Base-by-base conservation (phyloP, 2,329 filamentous ascomycete species). In the Boeremia exigua region DNA sequence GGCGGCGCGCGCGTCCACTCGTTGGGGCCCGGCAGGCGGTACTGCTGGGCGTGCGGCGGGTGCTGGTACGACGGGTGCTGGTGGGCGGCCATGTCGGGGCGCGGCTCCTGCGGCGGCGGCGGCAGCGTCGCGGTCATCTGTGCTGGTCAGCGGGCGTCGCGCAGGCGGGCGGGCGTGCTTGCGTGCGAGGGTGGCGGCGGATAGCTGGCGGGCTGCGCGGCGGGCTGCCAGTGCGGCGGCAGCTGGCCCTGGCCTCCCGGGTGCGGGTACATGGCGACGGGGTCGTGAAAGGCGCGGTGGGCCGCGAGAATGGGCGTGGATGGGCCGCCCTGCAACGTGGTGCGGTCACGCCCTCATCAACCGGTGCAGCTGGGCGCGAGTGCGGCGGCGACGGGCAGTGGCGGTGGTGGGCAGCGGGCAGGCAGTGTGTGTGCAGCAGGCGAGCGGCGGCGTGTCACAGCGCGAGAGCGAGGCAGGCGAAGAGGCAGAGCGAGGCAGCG, bases 11-110 rank as follows among this genome's bases (percentile, higher is more conserved):
- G 72, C 62, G 65, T 79, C 80, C 76, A 80, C 75, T 78, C 75
- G 55, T 77, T 74, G 53, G 79, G 79, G 37, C 78, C 76, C 33
- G 79, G 79, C 53, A 79, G 71, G 48, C 77, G 78, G 63, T 80
- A 80, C 57, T 69, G 77, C 59, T 81, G 78, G 58, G 77, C 62
- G 55, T 78, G 75, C 48, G 74, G 75, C 43, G 75, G 73, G 57
- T 78, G 78, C 58, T 77, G 62, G 55, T 78, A 75, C 50, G 74
- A 75, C 43, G 75, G 73, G 57, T 78, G 77, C 66, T 80, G 78
- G 51, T 78, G 72, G 32, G 75, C 73, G 50, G 78, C 75, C 79
- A 81, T 80, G 64, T 77, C 74, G 54, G 78, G 70, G 55, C 75
- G 76, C 45, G 72, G 72, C 59, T 75, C 73, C 63, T 70, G 68